Evolutionary conservation across 306 rosid species (phyloP), one percentile per base, ranked within the genome.

Genomic region (Sophora flavescens): DNA sequence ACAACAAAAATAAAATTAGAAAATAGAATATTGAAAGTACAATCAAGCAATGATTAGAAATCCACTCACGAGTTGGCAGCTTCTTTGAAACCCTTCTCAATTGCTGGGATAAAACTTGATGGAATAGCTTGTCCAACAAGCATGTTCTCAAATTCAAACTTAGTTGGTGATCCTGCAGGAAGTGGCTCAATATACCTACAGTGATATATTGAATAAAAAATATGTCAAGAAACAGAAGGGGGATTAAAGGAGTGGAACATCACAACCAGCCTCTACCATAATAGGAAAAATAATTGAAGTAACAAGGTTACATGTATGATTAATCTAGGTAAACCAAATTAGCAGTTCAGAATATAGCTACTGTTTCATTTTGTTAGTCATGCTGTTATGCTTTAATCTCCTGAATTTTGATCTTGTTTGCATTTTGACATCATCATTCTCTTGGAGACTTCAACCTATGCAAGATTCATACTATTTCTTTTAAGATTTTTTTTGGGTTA

Each of bases 51-150:
- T 39, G 50, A 53, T 0, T 44, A 78, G 63, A 41, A 63, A 35
- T 54, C 66, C 28, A 85, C 97, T 74, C 86, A 95, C 97, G 97
- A 95, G 80, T 95, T 95, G 33, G 97, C 97, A 39, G 97, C 99
- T 91, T 95, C 99, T 81, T 78, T 91, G 78, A 95, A 95, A 83
- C 99, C 99, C 81, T 95, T 95, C 83, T 92, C 99, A 26, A 95
- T 95, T 54, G 97, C 97, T 58, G 99, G 97, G 65, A 95, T 84
- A 82, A 95, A 95, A 86, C 77, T 84, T 58, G 99, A 92, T 38
- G 99, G 97, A 80, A 95, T 80, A 82, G 95, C 99, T 87, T 95
- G 99, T 67, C 99, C 97, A 53, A 92, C 96, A 82, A 95, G 89
- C 76, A 87, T 26, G 90, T 95, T 95, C 73, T 95, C 99, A 75